These are phyloP conservation scores for Hypomyces rosellus DNA, from an alignment of 2,329 filamentous ascomycete genomes.

Conservation along the genomic window DNA sequence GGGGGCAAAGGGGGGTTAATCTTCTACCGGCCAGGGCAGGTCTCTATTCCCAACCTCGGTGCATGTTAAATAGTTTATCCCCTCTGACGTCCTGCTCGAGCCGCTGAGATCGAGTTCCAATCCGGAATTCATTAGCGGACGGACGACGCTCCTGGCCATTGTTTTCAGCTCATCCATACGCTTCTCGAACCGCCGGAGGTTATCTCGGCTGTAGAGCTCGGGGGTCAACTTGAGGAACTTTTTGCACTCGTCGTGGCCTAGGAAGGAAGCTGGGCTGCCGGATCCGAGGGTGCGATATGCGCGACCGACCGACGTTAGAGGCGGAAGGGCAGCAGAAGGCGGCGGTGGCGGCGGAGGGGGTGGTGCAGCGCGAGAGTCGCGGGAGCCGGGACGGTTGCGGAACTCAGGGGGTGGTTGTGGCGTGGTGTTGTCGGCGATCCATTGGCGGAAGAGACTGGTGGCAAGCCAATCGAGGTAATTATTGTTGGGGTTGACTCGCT, in stretches of 20 bases:
- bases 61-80: conserved; percentile 46
- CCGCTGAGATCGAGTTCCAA: conserved; percentile 67
- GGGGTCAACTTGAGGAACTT: conserved; percentile 78
- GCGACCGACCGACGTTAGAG: conserved; percentile 57
- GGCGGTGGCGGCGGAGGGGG: conserved; percentile 4
- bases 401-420: conserved; percentile 46
- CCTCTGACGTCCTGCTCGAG: conserved; percentile 34
- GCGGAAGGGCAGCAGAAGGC: conserved; percentile 35
- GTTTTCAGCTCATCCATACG: conserved; percentile 83
- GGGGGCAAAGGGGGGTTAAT: conserved; percentile 15
- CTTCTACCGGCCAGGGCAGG: conserved; percentile 42
- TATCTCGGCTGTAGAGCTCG: conserved; percentile 81
- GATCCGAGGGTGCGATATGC: conserved; percentile 73
- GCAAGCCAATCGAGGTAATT: conserved; percentile 87
- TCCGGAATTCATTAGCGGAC: conserved; percentile 77
- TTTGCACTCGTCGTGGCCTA: conserved; percentile 83
- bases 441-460: conserved; percentile 82
- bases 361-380: conserved; percentile 23
- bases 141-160: conserved; percentile 74
- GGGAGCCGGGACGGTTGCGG: conserved; percentile 22
- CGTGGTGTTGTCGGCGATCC: conserved; percentile 85
- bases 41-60: conserved; percentile 42
- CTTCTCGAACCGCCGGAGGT: conserved; percentile 76
- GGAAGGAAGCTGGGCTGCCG: conserved; percentile 53
- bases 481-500: conserved; percentile 72